These are phyloP conservation scores for Paspalum vaginatum DNA, from an alignment of 176 grass and related monocot species.

Conservation along the genomic window DNA sequence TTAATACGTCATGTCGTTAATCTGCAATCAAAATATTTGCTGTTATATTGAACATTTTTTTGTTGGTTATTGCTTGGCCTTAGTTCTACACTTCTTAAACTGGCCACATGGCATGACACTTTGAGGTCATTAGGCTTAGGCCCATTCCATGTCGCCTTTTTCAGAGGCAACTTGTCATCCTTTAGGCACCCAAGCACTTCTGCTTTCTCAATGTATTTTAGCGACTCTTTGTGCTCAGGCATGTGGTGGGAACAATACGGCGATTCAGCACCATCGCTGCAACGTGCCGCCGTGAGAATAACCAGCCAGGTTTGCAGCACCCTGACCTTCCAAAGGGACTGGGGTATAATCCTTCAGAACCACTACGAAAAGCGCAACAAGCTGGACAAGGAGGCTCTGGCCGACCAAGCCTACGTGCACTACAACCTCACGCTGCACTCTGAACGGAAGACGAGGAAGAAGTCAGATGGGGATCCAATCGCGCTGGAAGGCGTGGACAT, in stretches of 20 bases:
- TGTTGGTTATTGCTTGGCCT: neutral
- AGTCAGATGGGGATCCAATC: slow-evolving; percentile 62
- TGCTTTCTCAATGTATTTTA: slow-evolving; percentile 16
- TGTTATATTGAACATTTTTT: neutral
- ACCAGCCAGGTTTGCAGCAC: slow-evolving; percentile 94
- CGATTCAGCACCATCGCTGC: slow-evolving; percentile 73
- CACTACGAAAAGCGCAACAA: slow-evolving; percentile 85
- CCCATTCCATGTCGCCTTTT: neutral
- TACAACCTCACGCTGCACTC: slow-evolving; percentile 79
- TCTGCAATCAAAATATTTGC: neutral
- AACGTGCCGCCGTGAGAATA: slow-evolving; percentile 81
- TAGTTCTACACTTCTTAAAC: neutral
- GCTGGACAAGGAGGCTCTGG: slow-evolving; percentile 75
- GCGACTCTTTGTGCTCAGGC: slow-evolving; percentile 44
- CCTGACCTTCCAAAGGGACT: slow-evolving; percentile 72
- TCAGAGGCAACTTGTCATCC: neutral
- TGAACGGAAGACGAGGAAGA: slow-evolving; percentile 49
- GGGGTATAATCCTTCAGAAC: slow-evolving; percentile 70
- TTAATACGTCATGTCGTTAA: neutral
- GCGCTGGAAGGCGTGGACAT: slow-evolving; percentile 68
- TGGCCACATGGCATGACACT: neutral
- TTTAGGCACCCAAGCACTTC: neutral
- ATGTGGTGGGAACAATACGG: slow-evolving; percentile 99
- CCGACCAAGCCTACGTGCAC: slow-evolving; percentile 82
- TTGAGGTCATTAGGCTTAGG: slow-evolving; percentile 7